A percentile compares a stretch with the other conserved stretches of the same genome.
Conservation (phyloP, 1,284 basidiomycete species). For the Tausonia pullulans region DNA sequence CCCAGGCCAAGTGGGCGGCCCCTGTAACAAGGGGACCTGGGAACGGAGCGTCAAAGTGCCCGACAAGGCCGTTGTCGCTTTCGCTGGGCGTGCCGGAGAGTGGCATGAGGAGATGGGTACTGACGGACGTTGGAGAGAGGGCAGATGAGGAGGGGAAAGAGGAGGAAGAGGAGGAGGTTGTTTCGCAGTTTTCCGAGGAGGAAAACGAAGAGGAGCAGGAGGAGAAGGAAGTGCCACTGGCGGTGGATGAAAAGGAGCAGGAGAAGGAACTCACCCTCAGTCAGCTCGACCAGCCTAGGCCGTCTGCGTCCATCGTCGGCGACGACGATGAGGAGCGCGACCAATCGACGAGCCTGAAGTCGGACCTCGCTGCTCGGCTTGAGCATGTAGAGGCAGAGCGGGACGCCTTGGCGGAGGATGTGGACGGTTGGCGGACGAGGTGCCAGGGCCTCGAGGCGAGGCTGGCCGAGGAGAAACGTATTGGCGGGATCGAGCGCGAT, state of each 20-base stretch:
- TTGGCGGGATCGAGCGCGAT: slow-evolving; percentile 13
- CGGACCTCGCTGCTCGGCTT: background rate
- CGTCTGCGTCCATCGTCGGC: too few relatives aligned
- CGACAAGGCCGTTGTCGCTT: slow-evolving; percentile 1
- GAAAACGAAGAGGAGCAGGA: background rate
- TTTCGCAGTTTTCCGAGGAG: background rate
- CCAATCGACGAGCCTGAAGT: background rate
- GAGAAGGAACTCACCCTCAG: background rate
- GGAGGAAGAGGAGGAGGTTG: background rate
- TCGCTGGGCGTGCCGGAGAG: background rate
- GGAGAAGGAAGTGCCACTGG: too few relatives aligned
- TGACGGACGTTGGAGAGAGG: slow-evolving; percentile 11
- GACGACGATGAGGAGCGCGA: background rate
- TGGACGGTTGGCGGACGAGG: slow-evolving; percentile 13
- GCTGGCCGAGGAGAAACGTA: slow-evolving; percentile 13
- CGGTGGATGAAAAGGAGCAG: background rate
- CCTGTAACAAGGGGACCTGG: background rate
- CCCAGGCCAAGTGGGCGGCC: background rate
- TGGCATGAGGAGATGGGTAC: background rate
- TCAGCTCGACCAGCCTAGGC: too few relatives aligned
- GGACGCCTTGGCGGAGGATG: slow-evolving; percentile 12
- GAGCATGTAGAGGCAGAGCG: slow-evolving; percentile 4
- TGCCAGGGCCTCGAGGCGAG: slow-evolving; percentile 10
- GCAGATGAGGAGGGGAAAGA: background rate
- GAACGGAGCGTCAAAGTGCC: slow-evolving; percentile 3